These are phyloP conservation scores for Saturnispora mendoncae DNA, from an alignment of 805 yeast species.

Conservation along the genomic window DNA sequence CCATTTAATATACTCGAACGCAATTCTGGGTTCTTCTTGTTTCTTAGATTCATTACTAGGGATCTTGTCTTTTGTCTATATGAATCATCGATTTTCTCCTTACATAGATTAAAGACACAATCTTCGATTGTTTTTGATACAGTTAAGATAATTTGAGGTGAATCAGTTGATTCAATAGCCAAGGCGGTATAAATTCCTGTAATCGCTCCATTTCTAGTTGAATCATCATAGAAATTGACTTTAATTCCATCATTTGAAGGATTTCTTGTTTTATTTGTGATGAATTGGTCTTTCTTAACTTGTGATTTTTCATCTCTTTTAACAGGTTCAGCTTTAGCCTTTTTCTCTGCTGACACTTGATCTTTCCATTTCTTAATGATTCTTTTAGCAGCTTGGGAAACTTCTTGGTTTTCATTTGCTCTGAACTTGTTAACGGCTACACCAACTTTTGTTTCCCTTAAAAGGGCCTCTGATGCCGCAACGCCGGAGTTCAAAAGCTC, in stretches of 20 bases:
- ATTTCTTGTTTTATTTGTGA: constrained; percentile 50
- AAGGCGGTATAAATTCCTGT: constrained; percentile 82
- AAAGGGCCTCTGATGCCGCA: constrained; percentile 72
- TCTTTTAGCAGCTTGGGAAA: constrained; percentile 63
- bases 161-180: constrained; percentile 61
- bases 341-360: constrained; percentile 62
- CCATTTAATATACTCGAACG: constrained; percentile 59
- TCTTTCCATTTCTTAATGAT: constrained; percentile 90
- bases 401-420: constrained; percentile 54
- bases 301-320: not conserved
- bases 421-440: constrained; percentile 89
- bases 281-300: constrained; percentile 10
- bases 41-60: constrained; percentile 76
- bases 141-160: constrained; percentile 45
- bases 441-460: constrained; percentile 94
- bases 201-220: constrained; percentile 77
- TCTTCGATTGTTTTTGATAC: constrained; percentile 66
- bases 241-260: constrained; percentile 75
- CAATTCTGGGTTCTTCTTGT: constrained; percentile 81
- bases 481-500: constrained; percentile 60
- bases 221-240: constrained; percentile 58
- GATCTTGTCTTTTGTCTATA: constrained; percentile 83
- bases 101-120: constrained; percentile 56
- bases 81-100: constrained; percentile 45
- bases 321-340: constrained; percentile 13